Conservation (phyloP, 768 basidiomycete species). For the Leccinum boreale region DNA sequence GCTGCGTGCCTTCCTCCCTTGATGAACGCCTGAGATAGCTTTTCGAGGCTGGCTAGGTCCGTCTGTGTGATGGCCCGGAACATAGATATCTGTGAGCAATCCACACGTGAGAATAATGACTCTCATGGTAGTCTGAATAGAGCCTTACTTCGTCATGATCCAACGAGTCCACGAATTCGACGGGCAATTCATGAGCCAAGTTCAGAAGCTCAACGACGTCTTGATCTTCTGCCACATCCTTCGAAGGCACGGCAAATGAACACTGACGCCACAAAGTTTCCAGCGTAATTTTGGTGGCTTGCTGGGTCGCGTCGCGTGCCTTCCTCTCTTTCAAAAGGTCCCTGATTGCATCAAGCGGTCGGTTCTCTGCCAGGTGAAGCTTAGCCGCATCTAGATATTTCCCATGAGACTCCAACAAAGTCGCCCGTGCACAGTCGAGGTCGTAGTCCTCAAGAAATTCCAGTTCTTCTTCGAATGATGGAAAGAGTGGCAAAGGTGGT, state of each 20-base stretch:
- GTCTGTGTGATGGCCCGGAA: conserved; percentile 32
- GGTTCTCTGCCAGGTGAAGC: conserved; percentile 47
- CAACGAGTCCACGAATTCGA: conserved; percentile 2
- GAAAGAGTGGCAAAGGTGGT: conserved; percentile 46
- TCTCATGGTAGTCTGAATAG: not conserved
- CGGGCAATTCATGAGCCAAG: conserved; percentile 17
- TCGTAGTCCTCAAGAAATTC: conserved; percentile 55
- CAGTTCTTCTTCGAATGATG: conserved; percentile 48
- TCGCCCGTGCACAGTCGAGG: conserved; percentile 47
- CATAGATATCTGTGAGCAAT: conserved; percentile 20
- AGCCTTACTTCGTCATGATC: conserved; percentile 13
- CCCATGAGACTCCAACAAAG: conserved; percentile 41
- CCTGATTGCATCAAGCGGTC: conserved; percentile 43
- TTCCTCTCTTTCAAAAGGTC: conserved; percentile 38
- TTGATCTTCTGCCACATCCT: not conserved
- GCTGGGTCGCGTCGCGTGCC: conserved; percentile 25
- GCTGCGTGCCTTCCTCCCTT: not conserved
- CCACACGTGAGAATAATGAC: not conserved
- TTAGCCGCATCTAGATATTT: conserved; percentile 50
- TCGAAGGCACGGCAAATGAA: conserved; percentile 36
- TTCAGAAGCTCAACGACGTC: conserved; percentile 23
- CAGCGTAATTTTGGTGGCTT: conserved; percentile 39
- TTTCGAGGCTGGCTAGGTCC: conserved; percentile 26
- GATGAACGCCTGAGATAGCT: conserved; percentile 33
- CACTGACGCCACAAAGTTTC: conserved; percentile 44